Conservation (phyloP, 2,329 filamentous ascomycete genomes). For the Sporothrix schenckii region DNA sequence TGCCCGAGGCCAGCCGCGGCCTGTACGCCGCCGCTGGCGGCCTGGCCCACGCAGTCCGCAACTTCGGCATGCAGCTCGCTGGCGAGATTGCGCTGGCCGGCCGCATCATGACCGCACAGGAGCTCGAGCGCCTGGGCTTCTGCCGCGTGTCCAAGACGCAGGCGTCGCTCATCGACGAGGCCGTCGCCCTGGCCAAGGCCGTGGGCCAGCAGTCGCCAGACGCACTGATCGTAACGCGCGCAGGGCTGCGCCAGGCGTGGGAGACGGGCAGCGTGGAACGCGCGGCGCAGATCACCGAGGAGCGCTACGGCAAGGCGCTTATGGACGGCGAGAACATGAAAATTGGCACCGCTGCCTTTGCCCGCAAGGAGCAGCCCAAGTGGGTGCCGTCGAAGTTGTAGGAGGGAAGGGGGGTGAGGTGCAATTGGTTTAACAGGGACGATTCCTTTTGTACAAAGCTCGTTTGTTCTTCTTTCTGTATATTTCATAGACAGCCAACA, state of each 20-base stretch:
- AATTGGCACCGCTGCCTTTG: slow-evolving; percentile 40
- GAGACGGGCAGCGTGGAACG: slow-evolving; percentile 51
- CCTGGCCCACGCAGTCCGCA: slow-evolving; percentile 66
- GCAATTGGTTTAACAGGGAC: not conserved
- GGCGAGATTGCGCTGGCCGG: slow-evolving; percentile 72
- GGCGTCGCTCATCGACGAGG: slow-evolving; percentile 44
- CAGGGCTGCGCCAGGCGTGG: slow-evolving; percentile 73
- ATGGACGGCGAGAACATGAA: slow-evolving; percentile 38
- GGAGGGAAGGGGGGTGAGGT: not conserved
- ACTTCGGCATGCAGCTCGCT: slow-evolving; percentile 69
- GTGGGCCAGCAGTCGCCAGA: slow-evolving; percentile 73
- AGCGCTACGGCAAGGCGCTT: slow-evolving; percentile 38
- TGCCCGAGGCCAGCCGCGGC: slow-evolving; percentile 71
- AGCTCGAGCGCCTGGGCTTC: slow-evolving; percentile 67
- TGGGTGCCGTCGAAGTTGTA: slow-evolving; percentile 41
- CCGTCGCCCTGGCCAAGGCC: slow-evolving; percentile 62
- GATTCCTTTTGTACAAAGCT: slow-evolving; percentile 6
- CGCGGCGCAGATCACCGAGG: slow-evolving; percentile 37
- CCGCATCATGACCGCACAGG: slow-evolving; percentile 58
- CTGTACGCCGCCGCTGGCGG: slow-evolving; percentile 72
- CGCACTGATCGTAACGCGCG: slow-evolving; percentile 71
- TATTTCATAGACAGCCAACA: slow-evolving; percentile 8
- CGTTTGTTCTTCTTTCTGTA: slow-evolving; percentile 8
- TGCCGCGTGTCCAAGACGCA: slow-evolving; percentile 57
- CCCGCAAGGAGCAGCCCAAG: slow-evolving; percentile 37